Conservation (phyloP, 176 grass and related monocot genomes). For the Cenchrus purpureus region DNA sequence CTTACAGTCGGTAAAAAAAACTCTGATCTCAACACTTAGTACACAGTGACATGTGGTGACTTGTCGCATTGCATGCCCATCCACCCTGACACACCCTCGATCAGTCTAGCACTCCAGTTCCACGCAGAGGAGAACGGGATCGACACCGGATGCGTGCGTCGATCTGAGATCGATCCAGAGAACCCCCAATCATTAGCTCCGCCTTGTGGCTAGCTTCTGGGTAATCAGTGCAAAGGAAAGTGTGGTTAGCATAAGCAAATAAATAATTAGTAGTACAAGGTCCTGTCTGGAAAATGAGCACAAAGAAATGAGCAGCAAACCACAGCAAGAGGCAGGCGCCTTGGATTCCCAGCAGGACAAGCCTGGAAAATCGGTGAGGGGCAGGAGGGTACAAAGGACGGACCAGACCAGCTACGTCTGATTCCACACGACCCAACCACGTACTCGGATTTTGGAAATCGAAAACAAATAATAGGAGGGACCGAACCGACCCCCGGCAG, state of each 20-base stretch:
- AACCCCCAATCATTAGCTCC: not conserved
- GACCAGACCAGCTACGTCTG: not conserved
- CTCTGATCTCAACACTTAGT: no score
- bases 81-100: no score
- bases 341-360: conserved; percentile 44
- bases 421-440: not conserved
- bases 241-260: not conserved
- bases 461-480: conserved; percentile 23
- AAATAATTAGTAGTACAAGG: not conserved
- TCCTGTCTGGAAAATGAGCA: not conserved
- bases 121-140: not conserved
- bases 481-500: not conserved
- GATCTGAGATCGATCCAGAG: not conserved
- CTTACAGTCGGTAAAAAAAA: no score
- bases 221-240: not conserved
- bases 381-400: conserved; percentile 1
- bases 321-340: not conserved
- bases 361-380: conserved; percentile 30
- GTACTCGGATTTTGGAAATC: conserved; percentile 27
- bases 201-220: not conserved
- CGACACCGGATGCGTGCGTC: not conserved
- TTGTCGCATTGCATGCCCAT: not conserved
- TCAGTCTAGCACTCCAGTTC: not conserved
- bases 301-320: not conserved
- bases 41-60: no score